These are phyloP conservation scores for Naganishia cerealis DNA, from an alignment of 1,284 basidiomycete species.

Conservation along the genomic window DNA sequence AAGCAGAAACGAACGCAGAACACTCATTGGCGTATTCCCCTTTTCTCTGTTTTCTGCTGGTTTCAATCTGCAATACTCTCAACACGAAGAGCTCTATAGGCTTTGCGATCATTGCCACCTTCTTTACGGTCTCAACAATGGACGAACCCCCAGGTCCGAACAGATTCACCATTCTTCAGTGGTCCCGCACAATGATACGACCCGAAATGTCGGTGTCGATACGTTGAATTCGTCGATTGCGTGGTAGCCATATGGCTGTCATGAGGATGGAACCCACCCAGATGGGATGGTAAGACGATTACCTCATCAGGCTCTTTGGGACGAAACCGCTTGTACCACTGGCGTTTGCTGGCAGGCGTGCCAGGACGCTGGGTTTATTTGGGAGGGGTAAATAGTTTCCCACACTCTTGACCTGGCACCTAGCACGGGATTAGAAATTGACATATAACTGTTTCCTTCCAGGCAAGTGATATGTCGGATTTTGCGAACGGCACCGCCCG, in stretches of 20 bases:
- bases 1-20: not conserved
- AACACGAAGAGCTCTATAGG: no score
- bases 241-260: slow-evolving; percentile 16
- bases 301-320: not conserved
- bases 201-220: no score
- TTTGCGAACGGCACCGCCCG: no score
- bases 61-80: no score
- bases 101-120: no score
- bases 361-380: not conserved
- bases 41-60: no score
- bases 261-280: not conserved
- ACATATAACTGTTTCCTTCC: not conserved
- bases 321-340: not conserved
- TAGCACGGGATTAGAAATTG: no score
- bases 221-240: not conserved
- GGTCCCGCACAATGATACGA: no score
- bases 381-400: not conserved
- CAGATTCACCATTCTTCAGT: no score
- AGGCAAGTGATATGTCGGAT: not conserved
- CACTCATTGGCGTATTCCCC: no score
- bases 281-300: slow-evolving; percentile 5
- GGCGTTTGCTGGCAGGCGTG: not conserved
- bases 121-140: no score
- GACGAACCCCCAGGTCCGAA: no score
- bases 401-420: not conserved